Conservation (phyloP, 306 rosid species). For the Dryas drummondii region DNA sequence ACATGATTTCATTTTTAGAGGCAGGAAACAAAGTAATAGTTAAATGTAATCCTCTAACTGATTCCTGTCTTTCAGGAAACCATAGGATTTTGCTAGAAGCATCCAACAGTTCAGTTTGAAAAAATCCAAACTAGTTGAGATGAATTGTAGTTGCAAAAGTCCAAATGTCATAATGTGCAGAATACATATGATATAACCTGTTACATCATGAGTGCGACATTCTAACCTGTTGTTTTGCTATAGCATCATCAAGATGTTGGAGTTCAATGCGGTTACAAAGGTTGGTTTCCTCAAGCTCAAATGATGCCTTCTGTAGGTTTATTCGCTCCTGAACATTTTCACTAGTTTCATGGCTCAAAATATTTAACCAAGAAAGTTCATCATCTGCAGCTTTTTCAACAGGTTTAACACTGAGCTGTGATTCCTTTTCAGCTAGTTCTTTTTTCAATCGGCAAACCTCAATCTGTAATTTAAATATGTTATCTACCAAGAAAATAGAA, state of each 20-base stretch:
- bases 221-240: slow-evolving; percentile 54
- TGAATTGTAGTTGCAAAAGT: not conserved
- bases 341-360: slow-evolving; percentile 57
- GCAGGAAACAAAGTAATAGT: not conserved
- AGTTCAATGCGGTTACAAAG: slow-evolving; percentile 52
- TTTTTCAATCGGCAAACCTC: slow-evolving; percentile 57
- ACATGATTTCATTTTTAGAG: not conserved
- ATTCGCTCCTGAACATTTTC: slow-evolving; percentile 70
- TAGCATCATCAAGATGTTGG: slow-evolving; percentile 61
- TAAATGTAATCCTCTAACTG: not conserved
- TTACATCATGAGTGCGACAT: not conserved
- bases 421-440: slow-evolving; percentile 57
- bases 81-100: not conserved
- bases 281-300: slow-evolving; percentile 64
- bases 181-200: not conserved
- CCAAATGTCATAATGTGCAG: not conserved
- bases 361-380: slow-evolving; percentile 54
- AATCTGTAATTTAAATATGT: slow-evolving; percentile 34
- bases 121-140: not conserved
- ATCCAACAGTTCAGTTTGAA: not conserved
- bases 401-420: slow-evolving; percentile 45
- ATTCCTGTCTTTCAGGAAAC: not conserved
- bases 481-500: slow-evolving; percentile 9
- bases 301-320: slow-evolving; percentile 60
- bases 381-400: slow-evolving; percentile 54